Conservation (phyloP, 2,329 filamentous ascomycete genomes). For the Aspergillus novofumigatus region DNA sequence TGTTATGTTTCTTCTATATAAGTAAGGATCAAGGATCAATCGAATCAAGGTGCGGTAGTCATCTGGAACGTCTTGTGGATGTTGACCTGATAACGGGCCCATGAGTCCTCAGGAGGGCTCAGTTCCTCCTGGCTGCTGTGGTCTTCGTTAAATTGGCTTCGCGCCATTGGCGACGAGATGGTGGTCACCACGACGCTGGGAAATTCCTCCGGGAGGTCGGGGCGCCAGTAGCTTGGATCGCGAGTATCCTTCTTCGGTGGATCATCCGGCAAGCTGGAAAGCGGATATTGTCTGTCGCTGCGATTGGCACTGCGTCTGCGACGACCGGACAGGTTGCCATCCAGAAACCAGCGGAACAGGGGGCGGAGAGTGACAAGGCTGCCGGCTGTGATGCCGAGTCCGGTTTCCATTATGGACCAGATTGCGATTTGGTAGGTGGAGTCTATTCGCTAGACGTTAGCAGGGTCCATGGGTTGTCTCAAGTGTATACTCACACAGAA, state of each 20-base stretch:
- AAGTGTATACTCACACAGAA: slow-evolving; percentile 19
- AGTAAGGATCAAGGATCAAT: background rate
- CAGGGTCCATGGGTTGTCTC: background rate
- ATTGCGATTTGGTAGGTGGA: slow-evolving; percentile 44
- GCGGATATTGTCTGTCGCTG: background rate
- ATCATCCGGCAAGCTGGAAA: background rate
- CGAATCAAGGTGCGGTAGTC: background rate
- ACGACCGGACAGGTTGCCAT: background rate
- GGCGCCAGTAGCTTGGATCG: background rate
- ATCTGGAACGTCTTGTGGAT: background rate
- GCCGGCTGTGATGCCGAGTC: slow-evolving; percentile 36
- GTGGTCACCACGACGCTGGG: slow-evolving; percentile 21
- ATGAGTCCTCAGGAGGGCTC: background rate
- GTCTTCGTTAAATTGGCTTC: background rate
- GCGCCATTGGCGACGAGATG: slow-evolving; percentile 13
- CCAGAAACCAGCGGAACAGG: slow-evolving; percentile 29
- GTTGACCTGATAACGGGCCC: background rate
- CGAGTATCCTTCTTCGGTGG: background rate
- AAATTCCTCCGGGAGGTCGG: slow-evolving; percentile 5
- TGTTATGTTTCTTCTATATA: background rate
- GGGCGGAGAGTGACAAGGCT: slow-evolving; percentile 41
- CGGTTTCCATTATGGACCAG: slow-evolving; percentile 31
- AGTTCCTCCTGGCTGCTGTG: slow-evolving; percentile 22
- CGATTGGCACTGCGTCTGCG: background rate
- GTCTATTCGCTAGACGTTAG: slow-evolving; percentile 21